A percentile compares a stretch with the other conserved stretches of the same genome.
These are phyloP conservation scores for Mucor irregularis DNA, from an alignment of 371 early-diverging fungal genomes.

Conservation along the genomic window DNA sequence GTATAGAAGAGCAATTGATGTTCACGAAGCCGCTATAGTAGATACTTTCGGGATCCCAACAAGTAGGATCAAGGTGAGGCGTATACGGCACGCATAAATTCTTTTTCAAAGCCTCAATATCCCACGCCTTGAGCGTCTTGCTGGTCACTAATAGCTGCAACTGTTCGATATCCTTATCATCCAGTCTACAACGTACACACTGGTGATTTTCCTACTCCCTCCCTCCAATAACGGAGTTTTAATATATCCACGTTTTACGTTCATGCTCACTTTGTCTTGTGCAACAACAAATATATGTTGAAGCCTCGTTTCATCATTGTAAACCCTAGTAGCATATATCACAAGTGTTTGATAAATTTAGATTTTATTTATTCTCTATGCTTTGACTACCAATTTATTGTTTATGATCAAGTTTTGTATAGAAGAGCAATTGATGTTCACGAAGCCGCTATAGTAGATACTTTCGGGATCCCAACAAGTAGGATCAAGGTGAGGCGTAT, in stretches of 20 bases:
- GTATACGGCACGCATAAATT: constrained; percentile 4
- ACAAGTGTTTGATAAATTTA: too few species aligned
- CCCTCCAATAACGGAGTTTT: too few species aligned
- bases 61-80: not conserved
- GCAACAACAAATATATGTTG: too few species aligned
- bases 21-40: constrained; percentile 24
- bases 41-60: constrained; percentile 18
- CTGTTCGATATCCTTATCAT: constrained; percentile 10
- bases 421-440: constrained; percentile 7
- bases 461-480: constrained; percentile 15
- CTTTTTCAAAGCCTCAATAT: constrained; percentile 11
- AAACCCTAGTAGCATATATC: too few species aligned
- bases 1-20: constrained; percentile 4
- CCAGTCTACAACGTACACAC: constrained; percentile 8
- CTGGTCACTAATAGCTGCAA: constrained; percentile 13
- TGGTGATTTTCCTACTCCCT: too few species aligned
- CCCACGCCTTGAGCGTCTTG: constrained; percentile 20
- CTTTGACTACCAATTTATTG: too few species aligned
- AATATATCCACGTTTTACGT: too few species aligned
- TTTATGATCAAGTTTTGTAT: constrained; percentile 15
- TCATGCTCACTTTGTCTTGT: too few species aligned
- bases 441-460: constrained; percentile 23
- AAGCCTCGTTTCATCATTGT: too few species aligned
- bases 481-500: not conserved
- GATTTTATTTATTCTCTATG: too few species aligned